Base-by-base conservation (phyloP, 2,329 filamentous ascomycete species). In the Bipolaris zeicola region DNA sequence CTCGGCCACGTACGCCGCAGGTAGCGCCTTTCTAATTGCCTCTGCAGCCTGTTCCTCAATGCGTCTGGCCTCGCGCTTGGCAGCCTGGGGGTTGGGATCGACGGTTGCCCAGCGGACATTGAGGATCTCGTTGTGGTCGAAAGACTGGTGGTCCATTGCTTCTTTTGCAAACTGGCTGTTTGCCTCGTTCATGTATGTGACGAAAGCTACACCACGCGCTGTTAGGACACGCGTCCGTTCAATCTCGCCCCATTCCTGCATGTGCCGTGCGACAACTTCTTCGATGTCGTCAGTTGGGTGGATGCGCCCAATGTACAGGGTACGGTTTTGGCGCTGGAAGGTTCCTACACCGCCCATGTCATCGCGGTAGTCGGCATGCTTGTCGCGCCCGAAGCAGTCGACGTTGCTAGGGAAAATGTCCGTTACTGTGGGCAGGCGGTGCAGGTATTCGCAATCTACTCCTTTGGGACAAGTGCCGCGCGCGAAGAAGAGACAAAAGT, bases 21-120 rank as follows among this genome's bases (percentile, higher is more conserved):
- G 95, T 4, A 99, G 80, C 0, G 95, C 94, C 63, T 90, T 84
- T 16, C 95, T 83, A 55, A 99, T 92, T 1, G 95, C 96, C 69
- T 97, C 95, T 0, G 95, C 95, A 1, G 95, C 95, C 75, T 99
- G 95, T 72, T 99, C 95, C 73, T 99, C 95, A 58, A 99, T 89
- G 38, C 89, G 84, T 37, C 89, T 84, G 2, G 90, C 94, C 77
- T 99, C 95, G 58, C 96, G 85, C 62, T 96, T 96, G 75, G 96
- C 92, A 1, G 94, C 92, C 81, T 95, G 88, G 0, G 95, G 95
- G 66, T 99, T 99, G 1, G 95, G 95, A 72, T 99, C 95, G 6
- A 92, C 90, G 0, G 95, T 99, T 39, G 95, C 95, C 95, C 95
- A 99, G 61, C 96, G 85, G 45, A 99, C 93, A 76, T 99, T 99